Evolutionary conservation across 208 protist species (phyloP).

Genomic region (Porcisia hertigi): DNA sequence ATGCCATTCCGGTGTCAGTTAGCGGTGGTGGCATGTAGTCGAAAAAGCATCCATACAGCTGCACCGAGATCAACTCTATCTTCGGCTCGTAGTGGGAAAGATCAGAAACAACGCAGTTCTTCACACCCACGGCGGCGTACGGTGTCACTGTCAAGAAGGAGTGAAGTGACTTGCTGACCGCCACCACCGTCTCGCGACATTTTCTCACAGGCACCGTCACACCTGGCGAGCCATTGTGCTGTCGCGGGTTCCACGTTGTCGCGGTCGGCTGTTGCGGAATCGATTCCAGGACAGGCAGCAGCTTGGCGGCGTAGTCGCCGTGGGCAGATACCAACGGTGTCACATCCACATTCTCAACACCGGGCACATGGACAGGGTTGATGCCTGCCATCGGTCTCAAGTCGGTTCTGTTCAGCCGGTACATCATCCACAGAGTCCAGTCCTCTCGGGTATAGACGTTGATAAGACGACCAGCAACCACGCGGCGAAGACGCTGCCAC

Average conservation of each 20-base stretch:
- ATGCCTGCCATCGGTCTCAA: slow-evolving; percentile 81
- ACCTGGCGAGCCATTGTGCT: slow-evolving; percentile 54
- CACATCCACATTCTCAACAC: slow-evolving; percentile 87
- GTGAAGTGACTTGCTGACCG: slow-evolving; percentile 38
- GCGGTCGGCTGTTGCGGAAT: slow-evolving; percentile 47
- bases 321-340: slow-evolving; percentile 62
- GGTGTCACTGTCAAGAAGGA: slow-evolving; percentile 39
- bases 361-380: slow-evolving; percentile 67
- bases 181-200: slow-evolving; percentile 30
- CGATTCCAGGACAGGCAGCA: slow-evolving; percentile 57
- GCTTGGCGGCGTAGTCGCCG: slow-evolving; percentile 56
- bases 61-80: slow-evolving; percentile 36
- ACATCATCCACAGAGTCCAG: slow-evolving; percentile 83
- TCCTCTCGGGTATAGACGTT: slow-evolving; percentile 89
- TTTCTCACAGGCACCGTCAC: slow-evolving; percentile 39
- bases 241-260: slow-evolving; percentile 45
- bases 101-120: slow-evolving; percentile 47
- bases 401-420: slow-evolving; percentile 68
- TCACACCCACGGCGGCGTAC: slow-evolving; percentile 41
- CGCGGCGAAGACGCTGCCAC: slow-evolving; percentile 65
- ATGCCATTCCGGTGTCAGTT: slow-evolving; percentile 39
- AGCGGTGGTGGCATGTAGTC: slow-evolving; percentile 49
- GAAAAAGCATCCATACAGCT: slow-evolving; percentile 51
- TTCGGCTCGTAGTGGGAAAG: slow-evolving; percentile 19
- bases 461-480: slow-evolving; percentile 84